Conservation (phyloP, 164 flowering plant genomes). For the Vitis amurensis region DNA sequence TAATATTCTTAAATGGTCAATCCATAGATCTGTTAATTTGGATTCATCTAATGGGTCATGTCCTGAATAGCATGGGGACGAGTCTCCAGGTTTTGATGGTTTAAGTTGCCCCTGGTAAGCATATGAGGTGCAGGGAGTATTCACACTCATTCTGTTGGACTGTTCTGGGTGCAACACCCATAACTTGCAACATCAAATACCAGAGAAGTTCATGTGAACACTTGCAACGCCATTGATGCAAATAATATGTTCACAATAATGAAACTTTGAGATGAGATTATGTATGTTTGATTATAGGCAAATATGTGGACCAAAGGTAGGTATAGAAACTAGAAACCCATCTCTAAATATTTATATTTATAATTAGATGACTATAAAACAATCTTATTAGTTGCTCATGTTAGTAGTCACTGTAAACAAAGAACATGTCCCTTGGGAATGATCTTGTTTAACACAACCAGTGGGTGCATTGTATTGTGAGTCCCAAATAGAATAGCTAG, state of each 20-base stretch:
- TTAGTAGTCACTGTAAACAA: background rate
- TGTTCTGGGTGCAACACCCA: too few relatives aligned
- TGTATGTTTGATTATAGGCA: background rate
- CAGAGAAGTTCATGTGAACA: too few relatives aligned
- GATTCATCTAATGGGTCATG: background rate
- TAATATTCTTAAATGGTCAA: background rate
- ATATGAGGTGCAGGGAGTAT: too few relatives aligned
- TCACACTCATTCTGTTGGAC: too few relatives aligned
- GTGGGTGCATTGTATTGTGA: background rate
- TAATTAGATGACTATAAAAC: background rate
- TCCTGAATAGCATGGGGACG: background rate
- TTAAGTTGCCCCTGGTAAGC: too few relatives aligned
- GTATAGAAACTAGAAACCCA: background rate
- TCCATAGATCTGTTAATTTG: background rate
- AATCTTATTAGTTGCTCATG: background rate
- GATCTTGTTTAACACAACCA: background rate
- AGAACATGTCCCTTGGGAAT: background rate
- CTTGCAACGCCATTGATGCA: too few relatives aligned
- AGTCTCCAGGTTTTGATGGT: too few relatives aligned
- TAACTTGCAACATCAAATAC: too few relatives aligned
- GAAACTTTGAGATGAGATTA: too few relatives aligned
- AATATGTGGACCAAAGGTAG: background rate
- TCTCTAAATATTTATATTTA: background rate
- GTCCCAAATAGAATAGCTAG: background rate
- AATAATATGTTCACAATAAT: too few relatives aligned